phyloP scores from a whole-genome alignment of 768 basidiomycete genomes.

The Saitozyma podzolica region DNA sequence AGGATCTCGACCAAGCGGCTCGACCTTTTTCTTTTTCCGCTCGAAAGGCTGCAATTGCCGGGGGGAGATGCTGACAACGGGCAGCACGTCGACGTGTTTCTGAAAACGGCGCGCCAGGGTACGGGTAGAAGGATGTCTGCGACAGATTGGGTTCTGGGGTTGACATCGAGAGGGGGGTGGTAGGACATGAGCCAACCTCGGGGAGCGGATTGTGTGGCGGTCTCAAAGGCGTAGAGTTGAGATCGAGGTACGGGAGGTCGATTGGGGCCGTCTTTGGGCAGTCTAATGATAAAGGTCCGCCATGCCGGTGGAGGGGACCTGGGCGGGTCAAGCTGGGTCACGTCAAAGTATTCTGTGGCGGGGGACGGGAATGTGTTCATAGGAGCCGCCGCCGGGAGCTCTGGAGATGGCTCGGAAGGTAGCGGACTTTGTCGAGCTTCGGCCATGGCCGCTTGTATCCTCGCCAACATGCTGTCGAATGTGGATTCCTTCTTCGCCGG shows the following conservation, averaged over 20 bases:
- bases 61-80: slow-evolving; percentile 40
- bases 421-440: slow-evolving; percentile 16
- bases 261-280: slow-evolving; percentile 32
- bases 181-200: slow-evolving; percentile 42
- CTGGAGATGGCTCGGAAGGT: neutral
- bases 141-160: slow-evolving; percentile 37
- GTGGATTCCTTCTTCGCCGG: slow-evolving; percentile 5
- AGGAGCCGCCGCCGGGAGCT: neutral
- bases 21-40: slow-evolving; percentile 30
- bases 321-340: slow-evolving; percentile 42
- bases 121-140: slow-evolving; percentile 47
- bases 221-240: slow-evolving; percentile 19
- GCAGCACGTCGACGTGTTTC: slow-evolving; percentile 19
- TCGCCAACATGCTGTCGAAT: slow-evolving; percentile 49
- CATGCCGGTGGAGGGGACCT: slow-evolving; percentile 52
- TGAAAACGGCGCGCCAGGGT: slow-evolving; percentile 14
- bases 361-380: neutral
- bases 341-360: slow-evolving; percentile 32
- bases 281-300: slow-evolving; percentile 46
- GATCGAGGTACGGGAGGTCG: slow-evolving; percentile 13
- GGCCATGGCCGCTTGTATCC: slow-evolving; percentile 51
- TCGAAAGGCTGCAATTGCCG: slow-evolving; percentile 33
- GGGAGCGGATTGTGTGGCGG: slow-evolving; percentile 13
- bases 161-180: slow-evolving; percentile 42
- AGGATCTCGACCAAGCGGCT: neutral